phyloP scores from a whole-genome alignment of 2,329 filamentous ascomycete genomes.

The Trichoderma cornu-damae region DNA sequence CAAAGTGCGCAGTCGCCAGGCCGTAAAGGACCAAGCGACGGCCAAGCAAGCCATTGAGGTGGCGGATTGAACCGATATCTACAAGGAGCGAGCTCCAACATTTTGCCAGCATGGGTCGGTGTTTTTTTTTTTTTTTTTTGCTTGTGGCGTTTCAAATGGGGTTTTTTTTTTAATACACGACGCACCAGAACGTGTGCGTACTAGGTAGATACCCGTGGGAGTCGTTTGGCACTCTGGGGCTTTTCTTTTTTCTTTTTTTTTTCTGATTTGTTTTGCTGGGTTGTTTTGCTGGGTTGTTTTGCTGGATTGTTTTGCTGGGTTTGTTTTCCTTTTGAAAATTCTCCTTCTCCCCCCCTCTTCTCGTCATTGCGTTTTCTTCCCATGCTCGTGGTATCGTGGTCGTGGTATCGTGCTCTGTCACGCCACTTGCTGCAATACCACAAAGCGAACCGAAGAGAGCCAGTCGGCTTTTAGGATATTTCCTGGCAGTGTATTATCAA shows the following conservation, averaged over 20 bases:
- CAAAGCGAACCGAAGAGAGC: not conserved
- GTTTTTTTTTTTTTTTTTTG: too few species aligned
- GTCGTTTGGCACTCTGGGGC: not conserved
- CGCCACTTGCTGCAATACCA: not conserved
- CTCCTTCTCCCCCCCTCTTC: too few species aligned
- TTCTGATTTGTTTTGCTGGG: not conserved
- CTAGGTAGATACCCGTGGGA: slow-evolving; percentile 14
- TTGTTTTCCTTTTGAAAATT: too few species aligned
- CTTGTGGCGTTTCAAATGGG: too few species aligned
- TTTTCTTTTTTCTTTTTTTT: not conserved
- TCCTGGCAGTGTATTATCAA: not conserved
- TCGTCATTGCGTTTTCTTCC: too few species aligned
- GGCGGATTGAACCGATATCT: not conserved
- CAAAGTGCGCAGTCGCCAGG: slow-evolving; percentile 47
- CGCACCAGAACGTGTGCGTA: slow-evolving; percentile 5
- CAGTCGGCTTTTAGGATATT: not conserved
- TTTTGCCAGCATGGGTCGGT: slow-evolving; percentile 12
- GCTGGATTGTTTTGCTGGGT: too few species aligned
- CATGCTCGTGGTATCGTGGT: not conserved
- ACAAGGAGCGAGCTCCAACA: not conserved
- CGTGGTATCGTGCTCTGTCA: not conserved
- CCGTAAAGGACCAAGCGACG: slow-evolving; percentile 25
- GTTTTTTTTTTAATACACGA: slow-evolving; percentile 12
- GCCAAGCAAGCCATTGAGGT: slow-evolving; percentile 22
- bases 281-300: too few species aligned